Evolutionary conservation across 495 filamentous ascomycete species (phyloP), one percentile per base, ranked within the genome.

Genomic region (Ramalina intermedia): DNA sequence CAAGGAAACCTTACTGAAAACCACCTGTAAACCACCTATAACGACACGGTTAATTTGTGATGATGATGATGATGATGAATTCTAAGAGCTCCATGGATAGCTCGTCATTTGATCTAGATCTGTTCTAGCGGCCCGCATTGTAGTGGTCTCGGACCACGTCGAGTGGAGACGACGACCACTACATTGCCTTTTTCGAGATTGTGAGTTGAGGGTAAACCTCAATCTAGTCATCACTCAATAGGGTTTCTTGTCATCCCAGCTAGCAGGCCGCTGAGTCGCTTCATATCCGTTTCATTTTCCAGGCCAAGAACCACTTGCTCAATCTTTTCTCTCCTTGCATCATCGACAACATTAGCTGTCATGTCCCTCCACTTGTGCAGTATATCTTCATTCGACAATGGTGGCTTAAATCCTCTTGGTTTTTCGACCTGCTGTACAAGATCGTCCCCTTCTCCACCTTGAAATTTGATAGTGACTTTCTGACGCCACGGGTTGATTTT

Each of bases 341-440:
- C 54, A 41, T 62, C 55, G 42, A 65, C 59, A 5, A 63, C 54
- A 5, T 50, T 50, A 18, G 56, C 42, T 9, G 61, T 64, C 17
- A 67, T 49, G 20, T 24, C 46, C 17, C 59, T 27, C 45, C 55
- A 67, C 44, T 69, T 70, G 13, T 53, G 50, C 6, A 61, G 42
- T 8, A 69, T 64, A n/a, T 61, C 65, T 8, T 67, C 55, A 43
- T 69, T 66, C 8, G 59, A 56, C 7, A 67, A 41, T 5, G 50
- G 51, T 11, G 59, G 64, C 29, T 59, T 49, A 1, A 64, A 51
- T 1, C 59, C 62, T 26, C 54, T 57, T 2, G 56, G 55, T 23
- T 33, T 43, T 2, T 52, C 46, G 3, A 69, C 50, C 5, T 49
- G 47, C 23, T 59, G 53, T 14, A 45, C 55, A 13, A 62, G 17